phyloP scores from a whole-genome alignment of 1,284 basidiomycete species.

The Puccinia triticina region DNA sequence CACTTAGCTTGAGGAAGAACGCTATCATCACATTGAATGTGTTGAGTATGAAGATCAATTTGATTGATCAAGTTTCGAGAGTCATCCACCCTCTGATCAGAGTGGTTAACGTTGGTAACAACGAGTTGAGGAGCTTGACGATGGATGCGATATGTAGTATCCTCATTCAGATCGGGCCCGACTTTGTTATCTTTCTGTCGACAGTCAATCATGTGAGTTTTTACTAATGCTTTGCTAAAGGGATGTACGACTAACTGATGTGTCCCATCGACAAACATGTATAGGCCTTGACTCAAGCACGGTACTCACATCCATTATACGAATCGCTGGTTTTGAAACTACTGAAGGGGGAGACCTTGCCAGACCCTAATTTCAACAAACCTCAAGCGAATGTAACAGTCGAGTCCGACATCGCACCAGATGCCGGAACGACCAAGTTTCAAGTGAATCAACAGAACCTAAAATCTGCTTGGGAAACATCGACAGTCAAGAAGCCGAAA shows the following conservation, averaged over 20 bases:
- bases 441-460: conserved; percentile 96
- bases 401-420: conserved; percentile 62
- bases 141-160: conserved; percentile 93
- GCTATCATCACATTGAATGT: conserved; percentile 91
- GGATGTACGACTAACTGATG: not conserved
- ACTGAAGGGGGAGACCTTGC: conserved; percentile 86
- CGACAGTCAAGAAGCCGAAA: conserved; percentile 67
- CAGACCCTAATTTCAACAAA: conserved; percentile 65
- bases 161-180: conserved; percentile 88
- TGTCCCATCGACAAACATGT: not conserved
- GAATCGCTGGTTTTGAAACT: conserved; percentile 86
- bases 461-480: conserved; percentile 94
- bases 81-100: conserved; percentile 95
- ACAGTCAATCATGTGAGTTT: conserved; percentile 85
- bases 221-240: not conserved
- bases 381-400: conserved; percentile 60
- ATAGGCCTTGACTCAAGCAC: conserved; percentile 76
- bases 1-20: conserved; percentile 76
- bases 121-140: conserved; percentile 79
- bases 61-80: conserved; percentile 96
- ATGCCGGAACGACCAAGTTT: conserved; percentile 81
- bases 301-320: conserved; percentile 82
- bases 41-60: conserved; percentile 89
- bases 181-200: conserved; percentile 96
- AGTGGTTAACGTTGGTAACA: conserved; percentile 76